These are phyloP conservation scores for Talaromyces funiculosus DNA, from an alignment of 2,329 filamentous ascomycete species.

Conservation along the genomic window DNA sequence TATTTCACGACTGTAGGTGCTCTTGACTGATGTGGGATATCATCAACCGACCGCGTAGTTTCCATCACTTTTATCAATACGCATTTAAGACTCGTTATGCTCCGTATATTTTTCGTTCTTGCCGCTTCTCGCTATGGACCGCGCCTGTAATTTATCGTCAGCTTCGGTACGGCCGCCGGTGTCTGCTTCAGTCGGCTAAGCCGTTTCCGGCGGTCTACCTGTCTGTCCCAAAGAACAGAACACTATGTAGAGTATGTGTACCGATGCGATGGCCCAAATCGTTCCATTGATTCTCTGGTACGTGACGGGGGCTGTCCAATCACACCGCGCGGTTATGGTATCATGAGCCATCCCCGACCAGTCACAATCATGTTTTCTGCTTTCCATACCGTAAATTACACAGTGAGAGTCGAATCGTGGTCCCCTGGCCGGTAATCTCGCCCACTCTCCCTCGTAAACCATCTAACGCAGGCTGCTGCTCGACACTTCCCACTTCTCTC, in stretches of 20 bases:
- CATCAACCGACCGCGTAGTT: not conserved
- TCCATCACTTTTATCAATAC: not conserved
- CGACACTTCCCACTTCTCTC: constrained; percentile 10
- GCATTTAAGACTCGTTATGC: not conserved
- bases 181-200: constrained; percentile 2
- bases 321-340: not conserved
- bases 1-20: not conserved
- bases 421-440: constrained; percentile 13
- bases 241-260: too few relatives aligned
- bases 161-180: not conserved
- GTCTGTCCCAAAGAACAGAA: not conserved
- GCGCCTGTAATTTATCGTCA: not conserved
- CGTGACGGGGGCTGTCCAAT: not conserved
- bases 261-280: not conserved
- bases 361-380: not conserved
- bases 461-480: not conserved
- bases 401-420: constrained; percentile 12
- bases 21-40: too few relatives aligned
- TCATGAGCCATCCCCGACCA: not conserved
- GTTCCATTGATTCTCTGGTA: not conserved
- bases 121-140: not conserved
- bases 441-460: constrained; percentile 2
- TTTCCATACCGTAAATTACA: constrained; percentile 2
- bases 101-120: not conserved
- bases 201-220: constrained; percentile 13